Evolutionary conservation across 805 yeast species (phyloP), one percentile per base, ranked within the genome.

Genomic region (Candida stauntonica): DNA sequence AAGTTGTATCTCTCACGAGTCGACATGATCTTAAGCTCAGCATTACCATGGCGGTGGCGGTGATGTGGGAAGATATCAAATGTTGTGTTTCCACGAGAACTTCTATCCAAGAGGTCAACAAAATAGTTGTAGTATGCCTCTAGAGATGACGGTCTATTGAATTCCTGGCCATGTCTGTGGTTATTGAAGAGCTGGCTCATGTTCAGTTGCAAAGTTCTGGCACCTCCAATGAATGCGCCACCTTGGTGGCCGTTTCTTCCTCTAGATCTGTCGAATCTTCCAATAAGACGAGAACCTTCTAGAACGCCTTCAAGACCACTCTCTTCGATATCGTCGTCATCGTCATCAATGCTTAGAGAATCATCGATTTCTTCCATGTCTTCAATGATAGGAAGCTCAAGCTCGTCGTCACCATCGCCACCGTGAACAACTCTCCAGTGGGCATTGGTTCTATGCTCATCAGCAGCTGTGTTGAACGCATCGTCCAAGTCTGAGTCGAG

Each of bases 1-100:
- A 81, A 84, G 27, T 62, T 61, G 93, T 95, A 86, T 47, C 95
- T 69, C 35, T 78, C 80, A 12, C 64, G 59, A 0, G 93, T 79
- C 1, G 84, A 72, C 42, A 27, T 40, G 5, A 46, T 18, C n/a
- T 24, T 34, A 17, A 51, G 31, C 17, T 50, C 52, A 7, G 40
- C 15, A 7, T 39, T 35, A 4, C 20, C 34, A 24, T 23, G 33
- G n/a, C 44, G 39, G 12, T 12, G n/a, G 26, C 36, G 44, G 13
- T 11, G 19, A 11, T 33, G 31, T 7, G 43, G 26, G 34, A 39
- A 31, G 36, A 39, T 31, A 4, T 39, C 39, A 24, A 41, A 27
- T 2, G 14, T 30, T 16, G 33, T 26, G 17, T 31, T 30, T 23
- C 31, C 35, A 20, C 26, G 35, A 3, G 33, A 38, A 5, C 29